These are phyloP conservation scores for Oryza brachyantha DNA, from an alignment of 176 grass and related monocot species.

Conservation along the genomic window DNA sequence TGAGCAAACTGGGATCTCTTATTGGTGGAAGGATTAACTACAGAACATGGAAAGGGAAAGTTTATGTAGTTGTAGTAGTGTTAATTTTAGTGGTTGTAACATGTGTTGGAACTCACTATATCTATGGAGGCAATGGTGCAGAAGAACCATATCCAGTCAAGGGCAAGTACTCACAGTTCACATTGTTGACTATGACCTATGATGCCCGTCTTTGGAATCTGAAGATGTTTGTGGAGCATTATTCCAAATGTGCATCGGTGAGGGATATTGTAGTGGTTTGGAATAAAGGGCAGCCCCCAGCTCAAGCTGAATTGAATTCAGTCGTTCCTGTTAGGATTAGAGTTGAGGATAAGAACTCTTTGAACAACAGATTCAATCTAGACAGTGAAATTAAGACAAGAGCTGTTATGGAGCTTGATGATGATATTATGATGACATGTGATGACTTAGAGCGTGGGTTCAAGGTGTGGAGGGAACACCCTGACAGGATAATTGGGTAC, in stretches of 20 bases:
- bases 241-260: slow-evolving; percentile 87
- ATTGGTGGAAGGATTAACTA: slow-evolving; percentile 54
- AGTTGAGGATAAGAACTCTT: slow-evolving; percentile 70
- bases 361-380: slow-evolving; percentile 94
- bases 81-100: slow-evolving; percentile 47
- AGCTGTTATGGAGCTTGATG: slow-evolving; percentile 93
- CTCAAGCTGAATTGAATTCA: slow-evolving; percentile 60
- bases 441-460: slow-evolving; percentile 94
- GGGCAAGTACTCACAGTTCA: slow-evolving; percentile 79
- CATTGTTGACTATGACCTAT: slow-evolving; percentile 89
- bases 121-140: slow-evolving; percentile 63
- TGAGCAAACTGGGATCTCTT: slow-evolving; percentile 50
- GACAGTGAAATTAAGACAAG: slow-evolving; percentile 70
- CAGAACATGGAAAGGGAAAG: slow-evolving; percentile 46
- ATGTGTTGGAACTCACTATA: slow-evolving; percentile 68
- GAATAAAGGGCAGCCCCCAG: slow-evolving; percentile 67
- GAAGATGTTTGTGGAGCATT: slow-evolving; percentile 87
- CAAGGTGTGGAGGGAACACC: slow-evolving; percentile 77
- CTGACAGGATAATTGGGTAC: slow-evolving; percentile 71
- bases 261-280: slow-evolving; percentile 83
- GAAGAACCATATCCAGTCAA: slow-evolving; percentile 68
- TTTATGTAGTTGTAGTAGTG: slow-evolving; percentile 29
- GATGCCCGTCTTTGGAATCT: slow-evolving; percentile 85
- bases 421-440: slow-evolving; percentile 97
- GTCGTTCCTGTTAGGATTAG: slow-evolving; percentile 61